A percentile compares a stretch with the other conserved stretches of the same genome.
Evolutionary conservation across 495 filamentous ascomycete genomes (phyloP).

Genomic region (Podospora australis): DNA sequence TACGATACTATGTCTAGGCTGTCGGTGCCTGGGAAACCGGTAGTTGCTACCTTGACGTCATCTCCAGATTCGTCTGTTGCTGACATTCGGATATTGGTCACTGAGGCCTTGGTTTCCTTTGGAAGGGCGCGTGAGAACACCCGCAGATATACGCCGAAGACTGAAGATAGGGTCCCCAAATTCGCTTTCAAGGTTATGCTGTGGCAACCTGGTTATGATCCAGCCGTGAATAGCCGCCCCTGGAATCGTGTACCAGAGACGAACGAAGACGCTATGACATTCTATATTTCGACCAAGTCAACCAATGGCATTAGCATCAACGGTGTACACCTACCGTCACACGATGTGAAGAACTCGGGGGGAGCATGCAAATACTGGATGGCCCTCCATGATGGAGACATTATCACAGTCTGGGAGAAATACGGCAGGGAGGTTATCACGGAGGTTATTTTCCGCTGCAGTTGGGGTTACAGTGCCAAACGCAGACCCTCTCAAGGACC

Average conservation of each 20-base stretch:
- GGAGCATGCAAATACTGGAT: constrained; percentile 53
- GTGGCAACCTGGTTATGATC: constrained; percentile 58
- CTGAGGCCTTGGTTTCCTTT: constrained; percentile 62
- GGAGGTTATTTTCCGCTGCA: constrained; percentile 38
- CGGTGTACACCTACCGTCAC: constrained; percentile 47
- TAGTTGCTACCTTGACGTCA: constrained; percentile 34
- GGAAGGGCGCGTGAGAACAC: constrained; percentile 61
- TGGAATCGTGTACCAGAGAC: constrained; percentile 31
- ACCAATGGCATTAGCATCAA: constrained; percentile 68
- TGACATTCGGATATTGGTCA: constrained; percentile 55
- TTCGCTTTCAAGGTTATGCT: constrained; percentile 72
- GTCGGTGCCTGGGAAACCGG: constrained; percentile 10
- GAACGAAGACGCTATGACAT: constrained; percentile 52
- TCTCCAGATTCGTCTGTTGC: constrained; percentile 39
- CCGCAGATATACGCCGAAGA: constrained; percentile 48
- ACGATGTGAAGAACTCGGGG: constrained; percentile 31
- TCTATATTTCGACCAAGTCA: constrained; percentile 69
- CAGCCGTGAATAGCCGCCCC: constrained; percentile 28
- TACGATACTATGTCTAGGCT: constrained; percentile 13
- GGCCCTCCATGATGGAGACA: constrained; percentile 64
- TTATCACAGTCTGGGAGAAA: constrained; percentile 54
- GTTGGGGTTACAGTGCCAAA: constrained; percentile 40
- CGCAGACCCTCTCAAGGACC: constrained; percentile 14
- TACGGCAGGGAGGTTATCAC: constrained; percentile 23
- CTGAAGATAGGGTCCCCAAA: constrained; percentile 69